Evolutionary conservation across 1,284 basidiomycete species (phyloP).

Genomic region (Mycena citricolor): DNA sequence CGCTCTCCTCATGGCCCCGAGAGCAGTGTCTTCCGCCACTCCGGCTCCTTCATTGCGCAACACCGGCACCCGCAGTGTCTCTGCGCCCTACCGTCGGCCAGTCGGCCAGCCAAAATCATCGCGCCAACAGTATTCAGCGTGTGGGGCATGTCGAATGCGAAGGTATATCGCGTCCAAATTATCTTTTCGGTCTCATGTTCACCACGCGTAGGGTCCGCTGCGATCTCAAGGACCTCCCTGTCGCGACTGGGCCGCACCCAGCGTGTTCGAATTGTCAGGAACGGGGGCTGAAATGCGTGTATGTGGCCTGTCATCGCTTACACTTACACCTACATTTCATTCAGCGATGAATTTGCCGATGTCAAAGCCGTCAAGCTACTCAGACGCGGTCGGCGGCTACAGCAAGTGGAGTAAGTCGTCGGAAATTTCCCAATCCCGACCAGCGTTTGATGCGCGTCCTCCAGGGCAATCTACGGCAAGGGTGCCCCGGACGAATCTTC

Average conservation of each 20-base stretch:
- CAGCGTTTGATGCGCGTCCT: slow-evolving; percentile 2
- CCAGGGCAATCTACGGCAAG: slow-evolving; percentile 64
- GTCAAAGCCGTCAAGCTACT: slow-evolving; percentile 85
- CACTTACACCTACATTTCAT: slow-evolving; percentile 15
- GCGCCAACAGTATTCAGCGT: slow-evolving; percentile 82
- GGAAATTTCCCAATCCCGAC: slow-evolving; percentile 11
- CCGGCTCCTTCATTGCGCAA: slow-evolving; percentile 38
- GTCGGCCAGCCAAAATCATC: slow-evolving; percentile 67
- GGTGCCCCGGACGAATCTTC: slow-evolving; percentile 40
- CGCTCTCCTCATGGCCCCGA: slow-evolving; percentile 50
- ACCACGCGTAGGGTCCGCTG: slow-evolving; percentile 62
- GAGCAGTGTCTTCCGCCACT: slow-evolving; percentile 34
- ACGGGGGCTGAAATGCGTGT: slow-evolving; percentile 81
- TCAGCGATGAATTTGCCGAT: slow-evolving; percentile 84
- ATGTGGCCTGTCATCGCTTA: slow-evolving; percentile 22
- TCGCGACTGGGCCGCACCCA: slow-evolving; percentile 50
- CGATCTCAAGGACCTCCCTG: slow-evolving; percentile 73
- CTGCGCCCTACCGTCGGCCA: slow-evolving; percentile 51
- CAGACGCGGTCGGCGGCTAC: slow-evolving; percentile 78
- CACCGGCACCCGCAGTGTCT: slow-evolving; percentile 32
- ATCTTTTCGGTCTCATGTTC: slow-evolving; percentile 7
- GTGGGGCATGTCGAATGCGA: slow-evolving; percentile 86
- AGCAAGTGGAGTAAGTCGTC: slow-evolving; percentile 74
- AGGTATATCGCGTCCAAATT: slow-evolving; percentile 43
- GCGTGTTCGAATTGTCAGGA: slow-evolving; percentile 87